Conservation (phyloP, 2,329 filamentous ascomycete genomes). For the Penicillium sp. region DNA sequence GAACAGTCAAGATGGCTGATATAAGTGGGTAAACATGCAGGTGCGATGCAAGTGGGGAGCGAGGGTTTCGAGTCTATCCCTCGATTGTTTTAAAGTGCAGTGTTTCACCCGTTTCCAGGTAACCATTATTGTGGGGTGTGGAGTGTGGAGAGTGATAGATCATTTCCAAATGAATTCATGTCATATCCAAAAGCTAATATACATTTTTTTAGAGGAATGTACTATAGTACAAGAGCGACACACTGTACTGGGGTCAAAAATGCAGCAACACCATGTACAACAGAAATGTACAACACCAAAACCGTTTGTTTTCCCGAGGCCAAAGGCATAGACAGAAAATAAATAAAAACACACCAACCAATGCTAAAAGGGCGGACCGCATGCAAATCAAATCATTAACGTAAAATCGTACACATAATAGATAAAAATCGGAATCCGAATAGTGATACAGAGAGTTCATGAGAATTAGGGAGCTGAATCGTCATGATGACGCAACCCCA, state of each 20-base stretch:
- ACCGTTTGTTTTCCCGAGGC: background rate
- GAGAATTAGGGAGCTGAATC: conserved; percentile 9
- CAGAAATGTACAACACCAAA: conserved; percentile 8
- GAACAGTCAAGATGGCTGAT: background rate
- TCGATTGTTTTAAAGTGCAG: background rate
- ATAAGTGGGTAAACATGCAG: background rate
- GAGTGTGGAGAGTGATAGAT: background rate
- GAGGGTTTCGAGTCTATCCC: background rate
- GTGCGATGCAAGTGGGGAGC: background rate
- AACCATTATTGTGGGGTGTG: background rate
- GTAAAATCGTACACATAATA: conserved; percentile 20
- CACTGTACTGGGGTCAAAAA: conserved; percentile 5
- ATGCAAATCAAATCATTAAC: conserved; percentile 20
- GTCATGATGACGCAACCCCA: conserved; percentile 17
- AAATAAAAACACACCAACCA: conserved; percentile 14
- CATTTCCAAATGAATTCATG: conserved; percentile 1
- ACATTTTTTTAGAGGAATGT: conserved; percentile 10
- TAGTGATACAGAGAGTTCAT: conserved; percentile 20
- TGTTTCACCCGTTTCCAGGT: background rate
- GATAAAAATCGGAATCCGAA: conserved; percentile 7
- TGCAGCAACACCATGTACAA: conserved; percentile 11
- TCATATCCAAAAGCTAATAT: conserved; percentile 8
- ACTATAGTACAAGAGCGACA: conserved; percentile 9
- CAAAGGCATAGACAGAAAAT: background rate
- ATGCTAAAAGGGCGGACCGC: conserved; percentile 14